Evolutionary conservation across 331 rosid species (phyloP).

Genomic region (Quercus phellos): DNA sequence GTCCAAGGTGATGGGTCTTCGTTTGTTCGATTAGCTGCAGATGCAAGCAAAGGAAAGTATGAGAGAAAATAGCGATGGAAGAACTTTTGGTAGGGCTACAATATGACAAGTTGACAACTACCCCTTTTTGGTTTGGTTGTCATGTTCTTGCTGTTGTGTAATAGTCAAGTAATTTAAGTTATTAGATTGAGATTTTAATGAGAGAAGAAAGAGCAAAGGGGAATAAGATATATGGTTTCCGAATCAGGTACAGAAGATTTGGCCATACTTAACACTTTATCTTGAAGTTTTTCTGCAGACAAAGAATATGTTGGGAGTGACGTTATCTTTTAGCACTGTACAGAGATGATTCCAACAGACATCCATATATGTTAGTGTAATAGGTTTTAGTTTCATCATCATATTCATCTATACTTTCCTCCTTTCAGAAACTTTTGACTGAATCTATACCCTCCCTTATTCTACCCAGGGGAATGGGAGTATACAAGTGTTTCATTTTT

Average conservation of each 20-base stretch:
- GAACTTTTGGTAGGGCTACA: constrained; percentile 20
- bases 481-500: background rate
- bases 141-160: constrained; percentile 3
- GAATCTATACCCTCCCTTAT: background rate
- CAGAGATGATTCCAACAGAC: constrained; percentile 21
- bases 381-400: background rate
- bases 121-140: constrained; percentile 13
- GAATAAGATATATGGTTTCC: constrained; percentile 3
- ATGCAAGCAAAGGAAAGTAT: constrained; percentile 48
- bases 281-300: background rate
- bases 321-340: constrained; percentile 18
- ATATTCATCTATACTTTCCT: background rate
- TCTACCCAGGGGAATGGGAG: background rate
- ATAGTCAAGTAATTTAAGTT: constrained; percentile 29
- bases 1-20: constrained; percentile 72
- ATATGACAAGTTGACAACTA: constrained; percentile 25
- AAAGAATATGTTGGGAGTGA: background rate
- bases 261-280: background rate
- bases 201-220: constrained; percentile 3
- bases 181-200: constrained; percentile 14
- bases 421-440: constrained; percentile 10
- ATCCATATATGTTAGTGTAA: background rate
- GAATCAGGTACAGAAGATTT: constrained; percentile 4
- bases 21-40: constrained; percentile 50
- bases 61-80: constrained; percentile 30